Conservation (phyloP, 768 basidiomycete genomes). For the Ephemerocybe angulata region DNA sequence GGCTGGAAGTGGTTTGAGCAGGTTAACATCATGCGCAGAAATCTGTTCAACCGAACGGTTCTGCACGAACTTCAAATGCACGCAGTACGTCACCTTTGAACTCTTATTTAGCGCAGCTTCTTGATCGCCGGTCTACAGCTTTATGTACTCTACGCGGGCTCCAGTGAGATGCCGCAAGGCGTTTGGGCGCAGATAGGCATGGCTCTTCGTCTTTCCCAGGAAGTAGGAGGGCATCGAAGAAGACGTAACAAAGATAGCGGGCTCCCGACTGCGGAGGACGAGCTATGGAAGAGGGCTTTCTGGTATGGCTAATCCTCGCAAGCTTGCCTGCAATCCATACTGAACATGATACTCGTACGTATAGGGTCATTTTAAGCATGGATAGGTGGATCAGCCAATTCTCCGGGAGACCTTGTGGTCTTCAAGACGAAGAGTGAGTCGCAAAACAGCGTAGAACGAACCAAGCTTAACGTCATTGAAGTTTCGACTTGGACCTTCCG, state of each 20-base stretch:
- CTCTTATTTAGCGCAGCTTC: background rate
- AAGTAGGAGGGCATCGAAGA: conserved; percentile 65
- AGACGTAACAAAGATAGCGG: conserved; percentile 26
- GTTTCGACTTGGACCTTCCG: conserved; percentile 69
- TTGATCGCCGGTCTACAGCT: conserved; percentile 33
- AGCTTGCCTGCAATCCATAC: background rate
- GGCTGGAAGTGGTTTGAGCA: conserved; percentile 70
- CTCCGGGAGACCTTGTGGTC: conserved; percentile 65
- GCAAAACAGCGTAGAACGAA: background rate
- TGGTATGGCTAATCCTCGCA: conserved; percentile 36
- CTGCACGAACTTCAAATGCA: conserved; percentile 71
- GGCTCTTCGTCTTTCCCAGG: conserved; percentile 69
- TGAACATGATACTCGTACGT: background rate
- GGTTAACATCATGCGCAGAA: conserved; percentile 58
- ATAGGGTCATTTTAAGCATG: conserved; percentile 47
- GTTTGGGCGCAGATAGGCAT: conserved; percentile 64
- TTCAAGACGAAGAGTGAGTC: conserved; percentile 73
- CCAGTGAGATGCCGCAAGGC: conserved; percentile 47
- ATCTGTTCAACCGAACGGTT: conserved; percentile 53
- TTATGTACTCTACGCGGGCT: conserved; percentile 44
- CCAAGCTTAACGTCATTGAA: conserved; percentile 21
- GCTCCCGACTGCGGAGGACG: conserved; percentile 50
- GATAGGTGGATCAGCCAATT: conserved; percentile 46
- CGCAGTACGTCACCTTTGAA: conserved; percentile 42
- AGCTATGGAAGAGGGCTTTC: conserved; percentile 71